phyloP scores from a whole-genome alignment of 2,329 filamentous ascomycete species.

The Fusarium transvaalense region DNA sequence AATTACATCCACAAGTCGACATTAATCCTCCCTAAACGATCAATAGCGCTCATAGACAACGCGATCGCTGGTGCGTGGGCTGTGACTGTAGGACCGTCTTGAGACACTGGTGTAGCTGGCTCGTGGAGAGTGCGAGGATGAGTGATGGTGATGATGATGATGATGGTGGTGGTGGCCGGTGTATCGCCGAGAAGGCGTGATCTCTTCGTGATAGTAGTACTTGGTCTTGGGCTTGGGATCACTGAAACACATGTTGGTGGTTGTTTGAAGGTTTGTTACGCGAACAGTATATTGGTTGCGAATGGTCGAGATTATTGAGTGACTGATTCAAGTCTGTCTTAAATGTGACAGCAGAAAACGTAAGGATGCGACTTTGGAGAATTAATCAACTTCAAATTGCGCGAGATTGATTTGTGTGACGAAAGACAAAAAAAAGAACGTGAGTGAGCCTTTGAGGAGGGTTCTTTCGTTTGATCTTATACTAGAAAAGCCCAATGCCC shows the following conservation, averaged over 20 bases:
- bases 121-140: constrained; percentile 54
- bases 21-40: background rate
- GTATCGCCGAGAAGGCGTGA: constrained; percentile 60
- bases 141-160: constrained; percentile 53
- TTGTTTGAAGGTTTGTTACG: constrained; percentile 19
- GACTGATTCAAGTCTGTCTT: background rate
- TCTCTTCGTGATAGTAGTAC: constrained; percentile 69
- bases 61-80: constrained; percentile 60
- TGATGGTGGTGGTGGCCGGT: constrained; percentile 53
- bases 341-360: constrained; percentile 2
- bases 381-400: background rate
- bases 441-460: constrained; percentile 14
- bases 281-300: background rate
- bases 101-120: constrained; percentile 59
- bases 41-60: constrained; percentile 41
- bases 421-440: constrained; percentile 11
- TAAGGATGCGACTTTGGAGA: background rate
- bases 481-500: constrained; percentile 35
- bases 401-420: constrained; percentile 8
- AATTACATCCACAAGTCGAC: constrained; percentile 2
- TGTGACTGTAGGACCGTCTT: constrained; percentile 54
- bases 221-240: constrained; percentile 58
- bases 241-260: constrained; percentile 64
- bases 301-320: constrained; percentile 10
- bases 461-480: constrained; percentile 44